These are phyloP conservation scores for Fusarium odoratissimum DNA, from an alignment of 2,329 filamentous ascomycete species.

Conservation along the genomic window DNA sequence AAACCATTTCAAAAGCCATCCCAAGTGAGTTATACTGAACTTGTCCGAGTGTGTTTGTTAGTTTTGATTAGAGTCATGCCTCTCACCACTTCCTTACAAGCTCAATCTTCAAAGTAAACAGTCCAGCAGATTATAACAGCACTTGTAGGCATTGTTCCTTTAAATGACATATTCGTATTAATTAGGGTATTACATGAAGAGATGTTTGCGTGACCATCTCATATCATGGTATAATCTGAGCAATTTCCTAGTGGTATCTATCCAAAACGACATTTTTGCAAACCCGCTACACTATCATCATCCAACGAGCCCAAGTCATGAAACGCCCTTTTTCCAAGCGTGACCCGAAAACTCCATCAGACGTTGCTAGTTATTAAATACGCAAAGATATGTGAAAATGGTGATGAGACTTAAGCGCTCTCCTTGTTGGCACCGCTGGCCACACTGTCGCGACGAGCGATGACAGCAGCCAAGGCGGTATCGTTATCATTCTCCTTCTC, in stretches of 20 bases:
- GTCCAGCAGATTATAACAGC: too few species aligned
- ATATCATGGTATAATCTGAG: slow-evolving; percentile 10
- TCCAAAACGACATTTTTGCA: slow-evolving; percentile 21
- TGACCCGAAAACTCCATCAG: background rate
- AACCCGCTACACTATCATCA: slow-evolving; percentile 12
- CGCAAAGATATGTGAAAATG: background rate
- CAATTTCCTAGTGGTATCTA: slow-evolving; percentile 18
- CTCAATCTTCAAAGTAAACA: background rate
- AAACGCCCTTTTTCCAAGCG: slow-evolving; percentile 22
- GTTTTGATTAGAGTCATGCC: background rate
- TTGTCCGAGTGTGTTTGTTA: background rate
- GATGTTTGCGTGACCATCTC: slow-evolving; percentile 14
- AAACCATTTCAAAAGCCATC: background rate
- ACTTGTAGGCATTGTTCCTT: background rate
- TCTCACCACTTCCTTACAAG: background rate
- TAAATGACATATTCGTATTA: slow-evolving; percentile 3
- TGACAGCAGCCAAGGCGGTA: slow-evolving; percentile 37
- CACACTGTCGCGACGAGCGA: slow-evolving; percentile 39
- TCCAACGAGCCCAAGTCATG: slow-evolving; percentile 16
- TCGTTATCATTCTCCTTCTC: slow-evolving; percentile 38
- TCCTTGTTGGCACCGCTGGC: slow-evolving; percentile 35
- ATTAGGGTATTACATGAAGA: slow-evolving; percentile 26
- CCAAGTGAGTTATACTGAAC: background rate
- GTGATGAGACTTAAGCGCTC: slow-evolving; percentile 19
- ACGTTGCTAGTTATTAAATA: background rate